Percentiles rank a stretch among this genome's conserved stretches.
These are phyloP conservation scores for Aspergillus affinis DNA, from an alignment of 495 filamentous ascomycete species.

Conservation along the genomic window DNA sequence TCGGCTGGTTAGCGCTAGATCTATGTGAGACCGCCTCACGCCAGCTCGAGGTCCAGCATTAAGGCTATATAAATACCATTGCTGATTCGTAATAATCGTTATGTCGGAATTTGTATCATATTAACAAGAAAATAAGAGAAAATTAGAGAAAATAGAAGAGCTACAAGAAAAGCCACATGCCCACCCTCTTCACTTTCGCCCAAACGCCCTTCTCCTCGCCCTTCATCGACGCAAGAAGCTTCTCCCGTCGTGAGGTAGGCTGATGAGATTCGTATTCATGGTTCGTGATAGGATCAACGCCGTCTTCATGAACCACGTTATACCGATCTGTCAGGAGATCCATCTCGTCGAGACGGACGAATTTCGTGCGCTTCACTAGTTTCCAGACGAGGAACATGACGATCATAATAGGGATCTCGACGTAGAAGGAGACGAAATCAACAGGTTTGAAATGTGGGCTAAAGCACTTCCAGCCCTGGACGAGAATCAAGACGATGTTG, in stretches of 20 bases:
- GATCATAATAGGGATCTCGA: constrained; percentile 51
- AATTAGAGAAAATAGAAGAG: constrained; percentile 5
- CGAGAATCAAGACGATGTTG: constrained; percentile 55
- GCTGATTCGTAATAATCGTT: too few species aligned
- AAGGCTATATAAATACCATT: background rate
- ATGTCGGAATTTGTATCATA: background rate
- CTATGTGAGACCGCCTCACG: too few species aligned
- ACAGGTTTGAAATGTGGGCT: constrained; percentile 50
- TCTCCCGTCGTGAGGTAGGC: background rate
- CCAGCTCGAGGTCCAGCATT: too few species aligned
- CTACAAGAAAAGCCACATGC: constrained; percentile 38
- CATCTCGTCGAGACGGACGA: constrained; percentile 42
- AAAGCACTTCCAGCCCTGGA: constrained; percentile 61
- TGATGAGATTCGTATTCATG: background rate
- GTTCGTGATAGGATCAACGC: constrained; percentile 2
- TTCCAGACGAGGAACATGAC: constrained; percentile 55
- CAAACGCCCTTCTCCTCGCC: constrained; percentile 18
- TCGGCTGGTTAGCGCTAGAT: too few species aligned
- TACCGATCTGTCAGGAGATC: constrained; percentile 56
- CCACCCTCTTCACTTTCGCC: constrained; percentile 26
- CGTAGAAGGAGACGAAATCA: constrained; percentile 53
- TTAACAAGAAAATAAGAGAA: background rate
- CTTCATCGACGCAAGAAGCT: constrained; percentile 1
- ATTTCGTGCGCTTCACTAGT: constrained; percentile 42
- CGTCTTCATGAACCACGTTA: constrained; percentile 21